A percentile compares a stretch with the other conserved stretches of the same genome.
phyloP scores from a whole-genome alignment of 177 flowering plant species.

The Vitis hybrid region DNA sequence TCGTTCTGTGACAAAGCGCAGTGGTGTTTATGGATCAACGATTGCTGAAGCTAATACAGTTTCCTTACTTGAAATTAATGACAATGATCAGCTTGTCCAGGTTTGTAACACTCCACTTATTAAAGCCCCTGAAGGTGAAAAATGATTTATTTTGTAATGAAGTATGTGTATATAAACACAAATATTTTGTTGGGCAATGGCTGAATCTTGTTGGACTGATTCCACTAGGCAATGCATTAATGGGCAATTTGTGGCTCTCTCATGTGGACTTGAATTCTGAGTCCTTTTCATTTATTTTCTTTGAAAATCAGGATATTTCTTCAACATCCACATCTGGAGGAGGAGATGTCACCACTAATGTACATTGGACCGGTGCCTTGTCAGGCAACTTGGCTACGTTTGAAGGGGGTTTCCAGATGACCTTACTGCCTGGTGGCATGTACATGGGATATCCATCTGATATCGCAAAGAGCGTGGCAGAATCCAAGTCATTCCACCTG shows the following conservation, averaged over 20 bases:
- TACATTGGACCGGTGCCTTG: slow-evolving; percentile 68
- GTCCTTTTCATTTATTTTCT: neutral
- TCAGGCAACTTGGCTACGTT: slow-evolving; percentile 57
- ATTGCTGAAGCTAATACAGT: slow-evolving; percentile 71
- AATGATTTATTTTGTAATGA: too few relatives aligned
- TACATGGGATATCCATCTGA: slow-evolving; percentile 85
- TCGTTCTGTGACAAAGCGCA: slow-evolving; percentile 78
- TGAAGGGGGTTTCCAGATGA: slow-evolving; percentile 73
- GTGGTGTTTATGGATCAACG: slow-evolving; percentile 97
- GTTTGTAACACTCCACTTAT: slow-evolving; percentile 34
- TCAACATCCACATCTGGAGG: slow-evolving; percentile 46
- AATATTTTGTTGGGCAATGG: neutral
- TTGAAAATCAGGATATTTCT: slow-evolving; percentile 26
- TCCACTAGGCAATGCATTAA: neutral
- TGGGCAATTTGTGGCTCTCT: neutral
- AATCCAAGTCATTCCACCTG: slow-evolving; percentile 74
- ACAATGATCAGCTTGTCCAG: slow-evolving; percentile 73
- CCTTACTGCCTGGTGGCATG: slow-evolving; percentile 85
- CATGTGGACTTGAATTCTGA: neutral
- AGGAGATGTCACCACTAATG: slow-evolving; percentile 50
- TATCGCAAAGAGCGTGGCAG: slow-evolving; percentile 62
- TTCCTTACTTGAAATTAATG: slow-evolving; percentile 61
- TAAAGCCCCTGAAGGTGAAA: neutral
- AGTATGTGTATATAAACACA: too few relatives aligned
- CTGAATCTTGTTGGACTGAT: neutral